Conservation (phyloP, 2,329 filamentous ascomycete species). For the Alternaria sp. region DNA sequence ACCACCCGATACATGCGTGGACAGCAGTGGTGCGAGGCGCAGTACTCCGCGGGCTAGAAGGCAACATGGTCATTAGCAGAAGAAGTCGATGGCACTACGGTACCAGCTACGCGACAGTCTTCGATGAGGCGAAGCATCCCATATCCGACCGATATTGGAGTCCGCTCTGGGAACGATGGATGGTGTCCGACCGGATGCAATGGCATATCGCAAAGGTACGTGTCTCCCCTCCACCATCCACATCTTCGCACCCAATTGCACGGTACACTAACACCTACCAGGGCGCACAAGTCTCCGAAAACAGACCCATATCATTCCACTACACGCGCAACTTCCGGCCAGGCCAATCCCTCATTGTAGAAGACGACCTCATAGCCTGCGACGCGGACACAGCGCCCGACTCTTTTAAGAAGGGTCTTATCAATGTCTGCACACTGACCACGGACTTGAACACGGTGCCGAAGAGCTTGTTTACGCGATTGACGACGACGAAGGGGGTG, state of each 20-base stretch:
- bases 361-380: conserved; percentile 80
- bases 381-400: conserved; percentile 71
- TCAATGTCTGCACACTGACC: conserved; percentile 79
- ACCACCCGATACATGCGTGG: conserved; percentile 84
- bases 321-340: conserved; percentile 86
- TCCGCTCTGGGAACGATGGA: conserved; percentile 80
- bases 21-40: conserved; percentile 80
- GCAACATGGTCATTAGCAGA: conserved; percentile 78
- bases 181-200: conserved; percentile 83
- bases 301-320: conserved; percentile 78
- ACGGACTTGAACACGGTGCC: conserved; percentile 80
- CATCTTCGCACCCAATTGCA: too few species aligned
- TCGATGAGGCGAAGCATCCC: conserved; percentile 76
- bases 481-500: conserved; percentile 79
- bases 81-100: conserved; percentile 80
- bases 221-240: too few species aligned
- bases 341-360: conserved; percentile 76
- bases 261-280: too few species aligned
- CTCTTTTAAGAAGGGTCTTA: conserved; percentile 57
- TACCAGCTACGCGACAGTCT: conserved; percentile 80
- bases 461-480: conserved; percentile 71
- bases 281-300: conserved; percentile 77
- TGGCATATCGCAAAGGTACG: conserved; percentile 81
- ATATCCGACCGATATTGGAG: conserved; percentile 79
- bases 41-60: conserved; percentile 75